Evolutionary conservation across 164 flowering plant species (phyloP).

Genomic region (Magnolia kwangsiensis): DNA sequence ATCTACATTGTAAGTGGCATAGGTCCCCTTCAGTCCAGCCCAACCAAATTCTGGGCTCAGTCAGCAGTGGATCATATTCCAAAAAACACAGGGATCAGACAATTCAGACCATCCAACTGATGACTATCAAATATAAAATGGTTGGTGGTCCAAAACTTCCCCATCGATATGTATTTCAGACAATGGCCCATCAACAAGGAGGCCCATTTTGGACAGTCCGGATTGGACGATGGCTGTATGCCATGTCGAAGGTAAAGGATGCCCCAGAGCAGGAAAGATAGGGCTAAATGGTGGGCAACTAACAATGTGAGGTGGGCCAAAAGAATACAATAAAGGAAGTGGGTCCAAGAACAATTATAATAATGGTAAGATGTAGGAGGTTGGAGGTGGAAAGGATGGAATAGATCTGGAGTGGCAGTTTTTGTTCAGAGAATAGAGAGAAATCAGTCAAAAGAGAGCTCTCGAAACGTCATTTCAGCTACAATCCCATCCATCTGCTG

Average conservation of each 20-base stretch:
- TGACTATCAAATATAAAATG: too few relatives aligned
- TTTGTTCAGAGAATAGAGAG: conserved; percentile 19
- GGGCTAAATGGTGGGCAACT: background rate
- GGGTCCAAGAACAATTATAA: background rate
- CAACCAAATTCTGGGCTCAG: too few relatives aligned
- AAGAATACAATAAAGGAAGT: conserved; percentile 3
- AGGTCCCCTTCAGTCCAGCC: too few relatives aligned
- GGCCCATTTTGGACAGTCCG: too few relatives aligned
- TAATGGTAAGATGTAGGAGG: background rate
- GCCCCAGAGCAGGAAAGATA: background rate
- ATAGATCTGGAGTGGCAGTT: conserved; percentile 42
- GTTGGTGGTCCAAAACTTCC: too few relatives aligned
- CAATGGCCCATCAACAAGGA: too few relatives aligned
- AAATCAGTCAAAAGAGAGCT: conserved; percentile 14
- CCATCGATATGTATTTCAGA: too few relatives aligned
- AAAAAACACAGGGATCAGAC: too few relatives aligned
- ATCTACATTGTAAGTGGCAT: too few relatives aligned
- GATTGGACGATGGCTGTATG: too few relatives aligned
- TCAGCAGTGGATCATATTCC: too few relatives aligned
- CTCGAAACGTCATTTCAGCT: conserved; percentile 20
- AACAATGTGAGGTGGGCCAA: background rate
- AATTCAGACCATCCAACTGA: too few relatives aligned
- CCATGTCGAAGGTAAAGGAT: background rate
- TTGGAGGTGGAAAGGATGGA: conserved; percentile 12
- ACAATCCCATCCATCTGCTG: conserved; percentile 22